Conservation (phyloP, 2,329 filamentous ascomycete species). For the Cladophialophora yegresii region DNA sequence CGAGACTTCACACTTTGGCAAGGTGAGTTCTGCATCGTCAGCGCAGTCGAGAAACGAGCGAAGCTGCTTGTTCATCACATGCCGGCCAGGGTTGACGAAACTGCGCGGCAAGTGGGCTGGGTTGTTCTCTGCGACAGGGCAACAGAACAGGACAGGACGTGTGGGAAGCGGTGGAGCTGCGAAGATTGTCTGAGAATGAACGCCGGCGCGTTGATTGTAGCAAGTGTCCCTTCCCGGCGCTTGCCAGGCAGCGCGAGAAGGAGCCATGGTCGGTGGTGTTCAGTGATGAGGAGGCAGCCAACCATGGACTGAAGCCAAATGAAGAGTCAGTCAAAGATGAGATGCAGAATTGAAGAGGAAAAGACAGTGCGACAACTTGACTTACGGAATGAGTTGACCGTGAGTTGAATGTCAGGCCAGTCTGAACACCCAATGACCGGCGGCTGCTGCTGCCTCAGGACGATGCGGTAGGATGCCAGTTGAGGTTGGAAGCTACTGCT, state of each 20-base stretch:
- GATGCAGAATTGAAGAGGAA: background rate
- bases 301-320: background rate
- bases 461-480: background rate
- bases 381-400: background rate
- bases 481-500: background rate
- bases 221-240: background rate
- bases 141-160: constrained; percentile 29
- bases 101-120: constrained; percentile 25
- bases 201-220: background rate
- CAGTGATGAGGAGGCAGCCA: background rate
- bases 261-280: background rate
- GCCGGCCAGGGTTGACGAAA: constrained; percentile 32
- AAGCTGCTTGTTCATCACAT: constrained; percentile 31
- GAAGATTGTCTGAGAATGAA: constrained; percentile 8
- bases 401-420: background rate
- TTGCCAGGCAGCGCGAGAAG: background rate
- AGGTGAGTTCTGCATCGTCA: constrained; percentile 22
- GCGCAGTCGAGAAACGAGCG: constrained; percentile 32
- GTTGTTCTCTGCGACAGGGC: constrained; percentile 28
- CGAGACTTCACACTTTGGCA: constrained; percentile 29
- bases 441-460: background rate
- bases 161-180: constrained; percentile 20
- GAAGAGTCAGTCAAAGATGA: background rate
- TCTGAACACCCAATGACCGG: background rate
- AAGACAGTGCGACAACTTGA: background rate